Percentiles rank a stretch among this genome's conserved stretches.
These are phyloP conservation scores for Cyclocybe aegerita DNA, from an alignment of 768 basidiomycete species.

Conservation along the genomic window DNA sequence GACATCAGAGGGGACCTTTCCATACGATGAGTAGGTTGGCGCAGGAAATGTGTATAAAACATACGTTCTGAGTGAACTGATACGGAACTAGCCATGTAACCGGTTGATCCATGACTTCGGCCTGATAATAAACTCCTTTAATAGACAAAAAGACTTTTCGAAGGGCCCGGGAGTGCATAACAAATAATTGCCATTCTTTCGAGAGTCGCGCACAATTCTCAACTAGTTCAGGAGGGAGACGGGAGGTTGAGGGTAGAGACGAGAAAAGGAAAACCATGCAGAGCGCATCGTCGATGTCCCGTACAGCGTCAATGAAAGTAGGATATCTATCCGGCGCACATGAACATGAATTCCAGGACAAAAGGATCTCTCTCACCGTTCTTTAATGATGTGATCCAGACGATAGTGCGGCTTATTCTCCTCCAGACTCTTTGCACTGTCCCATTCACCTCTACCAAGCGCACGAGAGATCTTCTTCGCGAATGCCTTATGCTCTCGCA, in stretches of 20 bases:
- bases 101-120: conserved; percentile 88
- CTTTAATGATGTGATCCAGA: conserved; percentile 96
- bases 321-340: conserved; percentile 69
- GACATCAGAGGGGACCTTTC: conserved; percentile 88
- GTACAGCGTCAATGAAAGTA: conserved; percentile 91
- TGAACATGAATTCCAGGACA: background rate
- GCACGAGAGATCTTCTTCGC: conserved; percentile 95
- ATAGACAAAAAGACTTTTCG: conserved; percentile 94
- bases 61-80: conserved; percentile 92
- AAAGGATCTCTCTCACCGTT: conserved; percentile 58
- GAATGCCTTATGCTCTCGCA: conserved; percentile 97
- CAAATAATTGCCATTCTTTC: conserved; percentile 95
- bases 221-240: conserved; percentile 78
- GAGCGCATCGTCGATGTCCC: conserved; percentile 96
- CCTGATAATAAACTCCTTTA: conserved; percentile 98
- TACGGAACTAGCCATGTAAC: conserved; percentile 98
- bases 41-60: conserved; percentile 21
- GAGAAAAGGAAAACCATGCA: conserved; percentile 95
- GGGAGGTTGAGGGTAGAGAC: conserved; percentile 82
- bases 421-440: conserved; percentile 88
- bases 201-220: conserved; percentile 89
- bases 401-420: conserved; percentile 90
- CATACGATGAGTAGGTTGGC: conserved; percentile 7
- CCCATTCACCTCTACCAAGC: conserved; percentile 94
- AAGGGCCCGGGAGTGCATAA: conserved; percentile 83